Percentiles rank a stretch among this genome's conserved stretches.
phyloP scores from a whole-genome alignment of 1,139 yeast species.

The Diutina catenulata region DNA sequence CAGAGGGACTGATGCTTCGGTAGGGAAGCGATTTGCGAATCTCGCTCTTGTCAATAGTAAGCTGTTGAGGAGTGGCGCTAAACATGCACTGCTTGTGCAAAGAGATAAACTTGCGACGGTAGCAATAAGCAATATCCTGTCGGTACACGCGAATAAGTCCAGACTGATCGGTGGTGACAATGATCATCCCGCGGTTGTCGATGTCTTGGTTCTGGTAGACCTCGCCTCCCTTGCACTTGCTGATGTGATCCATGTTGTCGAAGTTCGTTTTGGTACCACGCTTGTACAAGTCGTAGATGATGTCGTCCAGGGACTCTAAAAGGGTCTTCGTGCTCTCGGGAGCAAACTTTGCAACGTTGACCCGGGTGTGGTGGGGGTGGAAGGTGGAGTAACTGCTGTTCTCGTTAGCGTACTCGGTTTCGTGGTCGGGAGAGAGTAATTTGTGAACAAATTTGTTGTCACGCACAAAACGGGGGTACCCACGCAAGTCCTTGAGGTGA shows the following conservation, averaged over 20 bases:
- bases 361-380: slow-evolving; percentile 65
- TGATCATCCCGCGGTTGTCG: slow-evolving; percentile 28
- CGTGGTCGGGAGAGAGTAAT: slow-evolving; percentile 14
- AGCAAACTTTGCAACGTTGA: slow-evolving; percentile 71
- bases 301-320: slow-evolving; percentile 64
- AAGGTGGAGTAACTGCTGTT: slow-evolving; percentile 51
- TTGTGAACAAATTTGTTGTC: slow-evolving; percentile 24
- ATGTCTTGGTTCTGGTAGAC: neutral
- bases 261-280: slow-evolving; percentile 13
- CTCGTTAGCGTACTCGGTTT: slow-evolving; percentile 26
- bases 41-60: neutral
- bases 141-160: slow-evolving; percentile 73
- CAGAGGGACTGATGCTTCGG: neutral
- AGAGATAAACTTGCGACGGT: slow-evolving; percentile 16
- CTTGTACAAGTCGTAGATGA: slow-evolving; percentile 50
- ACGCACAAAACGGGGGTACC: slow-evolving; percentile 17
- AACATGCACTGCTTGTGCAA: neutral
- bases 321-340: slow-evolving; percentile 60
- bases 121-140: slow-evolving; percentile 53
- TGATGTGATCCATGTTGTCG: neutral
- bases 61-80: too few species aligned
- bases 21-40: neutral
- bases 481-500: slow-evolving; percentile 23
- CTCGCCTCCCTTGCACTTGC: slow-evolving; percentile 1
- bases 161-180: slow-evolving; percentile 65